These are phyloP conservation scores for Carex pumila DNA, from an alignment of 176 grass and related monocot genomes.

Conservation along the genomic window DNA sequence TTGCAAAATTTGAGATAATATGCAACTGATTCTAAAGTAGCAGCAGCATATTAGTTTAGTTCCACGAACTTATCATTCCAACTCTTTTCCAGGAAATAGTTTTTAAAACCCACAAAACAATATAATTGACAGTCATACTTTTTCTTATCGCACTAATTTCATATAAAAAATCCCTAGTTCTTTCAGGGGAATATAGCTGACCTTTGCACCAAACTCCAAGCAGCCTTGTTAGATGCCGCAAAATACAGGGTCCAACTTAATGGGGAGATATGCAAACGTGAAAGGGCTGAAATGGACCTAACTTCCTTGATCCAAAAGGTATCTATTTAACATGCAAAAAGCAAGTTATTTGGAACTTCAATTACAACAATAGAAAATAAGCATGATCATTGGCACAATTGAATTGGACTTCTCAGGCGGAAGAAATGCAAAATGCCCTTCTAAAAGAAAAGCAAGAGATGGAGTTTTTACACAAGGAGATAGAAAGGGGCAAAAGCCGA, in stretches of 20 bases:
- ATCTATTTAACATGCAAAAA: not conserved
- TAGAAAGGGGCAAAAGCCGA: not conserved
- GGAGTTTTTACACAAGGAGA: conserved; percentile 6
- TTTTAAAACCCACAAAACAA: not conserved
- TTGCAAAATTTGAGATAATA: not conserved
- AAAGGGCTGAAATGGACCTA: not conserved
- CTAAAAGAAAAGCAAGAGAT: conserved; percentile 28
- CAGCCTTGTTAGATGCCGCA: not conserved
- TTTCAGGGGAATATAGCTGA: conserved; percentile 2
- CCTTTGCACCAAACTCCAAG: not conserved
- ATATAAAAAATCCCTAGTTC: not conserved
- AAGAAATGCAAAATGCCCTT: conserved; percentile 16
- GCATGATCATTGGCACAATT: not conserved
- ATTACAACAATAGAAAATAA: not conserved
- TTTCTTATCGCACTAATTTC: not conserved
- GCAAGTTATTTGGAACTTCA: not conserved
- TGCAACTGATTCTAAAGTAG: not conserved
- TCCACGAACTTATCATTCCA: too few relatives aligned
- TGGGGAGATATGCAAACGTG: not conserved
- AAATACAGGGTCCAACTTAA: not conserved
- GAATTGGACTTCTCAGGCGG: not conserved
- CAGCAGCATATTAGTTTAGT: not conserved
- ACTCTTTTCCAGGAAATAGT: not conserved
- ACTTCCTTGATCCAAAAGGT: not conserved
- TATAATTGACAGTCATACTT: not conserved